Percentiles rank a stretch among this genome's conserved stretches.
Evolutionary conservation across 2,329 filamentous ascomycete genomes (phyloP).

Genomic region (Aspergillus vadensis): DNA sequence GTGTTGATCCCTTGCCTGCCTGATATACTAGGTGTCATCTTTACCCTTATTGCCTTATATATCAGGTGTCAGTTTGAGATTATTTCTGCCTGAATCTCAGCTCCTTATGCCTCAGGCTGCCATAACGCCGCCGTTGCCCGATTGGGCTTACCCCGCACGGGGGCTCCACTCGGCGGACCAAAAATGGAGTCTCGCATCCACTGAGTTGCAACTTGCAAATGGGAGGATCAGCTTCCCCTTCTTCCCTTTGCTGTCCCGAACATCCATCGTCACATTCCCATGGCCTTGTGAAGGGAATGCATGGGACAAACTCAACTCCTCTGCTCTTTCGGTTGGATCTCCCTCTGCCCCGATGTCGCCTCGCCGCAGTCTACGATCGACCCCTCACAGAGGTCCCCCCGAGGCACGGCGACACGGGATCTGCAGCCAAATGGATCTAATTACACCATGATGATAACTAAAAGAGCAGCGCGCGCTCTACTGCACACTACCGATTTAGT

Average conservation of each 20-base stretch:
- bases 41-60: background rate
- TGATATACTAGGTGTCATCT: background rate
- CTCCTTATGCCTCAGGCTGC: background rate
- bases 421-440: background rate
- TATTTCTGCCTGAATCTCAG: background rate
- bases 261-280: background rate
- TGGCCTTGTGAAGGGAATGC: background rate
- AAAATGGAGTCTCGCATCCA: background rate
- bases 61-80: background rate
- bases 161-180: background rate
- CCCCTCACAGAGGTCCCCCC: background rate
- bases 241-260: background rate
- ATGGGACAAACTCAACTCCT: background rate
- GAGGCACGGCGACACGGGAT: background rate
- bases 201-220: background rate
- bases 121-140: background rate
- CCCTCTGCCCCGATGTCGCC: background rate
- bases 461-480: background rate
- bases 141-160: slow-evolving; percentile 25
- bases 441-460: background rate
- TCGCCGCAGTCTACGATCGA: background rate
- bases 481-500: background rate
- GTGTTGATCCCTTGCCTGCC: background rate
- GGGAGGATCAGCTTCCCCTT: background rate
- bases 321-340: background rate